phyloP scores from a whole-genome alignment of 768 basidiomycete species.

The Ephemerocybe angulata region DNA sequence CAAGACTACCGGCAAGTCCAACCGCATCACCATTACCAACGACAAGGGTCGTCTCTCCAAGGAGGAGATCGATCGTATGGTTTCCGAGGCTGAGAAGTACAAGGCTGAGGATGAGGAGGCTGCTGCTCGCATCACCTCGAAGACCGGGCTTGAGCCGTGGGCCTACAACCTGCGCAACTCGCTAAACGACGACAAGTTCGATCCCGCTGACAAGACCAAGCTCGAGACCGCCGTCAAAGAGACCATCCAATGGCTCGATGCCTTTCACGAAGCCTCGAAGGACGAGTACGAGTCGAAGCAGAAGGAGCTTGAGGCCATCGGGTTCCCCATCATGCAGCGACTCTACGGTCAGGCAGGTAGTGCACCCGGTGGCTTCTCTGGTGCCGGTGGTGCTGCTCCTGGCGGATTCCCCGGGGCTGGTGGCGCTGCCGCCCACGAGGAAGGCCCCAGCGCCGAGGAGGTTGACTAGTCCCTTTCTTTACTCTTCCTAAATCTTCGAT shows the following conservation, averaged over 20 bases:
- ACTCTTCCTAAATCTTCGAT: conserved; percentile 6
- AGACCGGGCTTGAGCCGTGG: too few species aligned
- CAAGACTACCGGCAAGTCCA: too few species aligned
- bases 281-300: conserved; percentile 92
- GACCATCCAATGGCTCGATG: conserved; percentile 81
- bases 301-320: conserved; percentile 85
- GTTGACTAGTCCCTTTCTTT: conserved; percentile 56
- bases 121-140: too few species aligned
- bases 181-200: too few species aligned
- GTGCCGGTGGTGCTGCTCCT: conserved; percentile 51
- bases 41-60: too few species aligned
- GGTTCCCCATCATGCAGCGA: conserved; percentile 68
- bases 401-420: conserved; percentile 57
- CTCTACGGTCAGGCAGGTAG: conserved; percentile 74
- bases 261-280: conserved; percentile 84
- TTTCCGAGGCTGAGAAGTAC: too few species aligned
- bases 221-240: conserved; percentile 80
- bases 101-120: too few species aligned
- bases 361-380: conserved; percentile 61
- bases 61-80: too few species aligned
- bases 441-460: conserved; percentile 89
- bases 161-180: too few species aligned
- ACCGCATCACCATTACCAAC: too few species aligned
- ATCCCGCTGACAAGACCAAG: too few species aligned
- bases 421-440: conserved; percentile 51